Conservation (phyloP, 345 rosid genomes). For the Aegle marmelos region DNA sequence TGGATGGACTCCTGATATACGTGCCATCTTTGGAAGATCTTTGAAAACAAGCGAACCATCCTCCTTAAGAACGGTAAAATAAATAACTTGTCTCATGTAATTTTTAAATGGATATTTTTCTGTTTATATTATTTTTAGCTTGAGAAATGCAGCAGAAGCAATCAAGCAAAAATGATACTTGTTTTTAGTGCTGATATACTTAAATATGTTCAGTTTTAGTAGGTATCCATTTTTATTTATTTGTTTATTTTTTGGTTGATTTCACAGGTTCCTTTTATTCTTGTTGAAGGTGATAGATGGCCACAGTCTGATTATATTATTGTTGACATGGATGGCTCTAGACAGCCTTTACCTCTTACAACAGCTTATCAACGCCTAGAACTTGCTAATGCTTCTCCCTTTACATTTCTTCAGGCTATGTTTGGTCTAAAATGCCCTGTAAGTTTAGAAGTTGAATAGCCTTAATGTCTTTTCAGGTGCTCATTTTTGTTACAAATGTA, state of each 20-base stretch:
- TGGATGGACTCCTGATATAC: constrained; percentile 62
- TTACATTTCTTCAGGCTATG: constrained; percentile 80
- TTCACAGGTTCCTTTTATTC: constrained; percentile 81
- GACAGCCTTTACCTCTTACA: constrained; percentile 74
- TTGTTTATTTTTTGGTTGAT: not conserved
- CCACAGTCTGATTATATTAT: constrained; percentile 42
- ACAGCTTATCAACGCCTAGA: constrained; percentile 74
- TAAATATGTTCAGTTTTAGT: not conserved
- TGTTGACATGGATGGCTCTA: constrained; percentile 77
- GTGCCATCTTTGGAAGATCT: constrained; percentile 65
- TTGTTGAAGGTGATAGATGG: constrained; percentile 54
- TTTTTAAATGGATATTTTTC: not conserved
- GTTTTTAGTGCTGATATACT: not conserved
- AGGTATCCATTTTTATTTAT: not conserved
- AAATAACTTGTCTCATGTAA: not conserved
- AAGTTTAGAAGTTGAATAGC: constrained; percentile 27
- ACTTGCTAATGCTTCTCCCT: constrained; percentile 72
- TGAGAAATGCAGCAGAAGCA: not conserved
- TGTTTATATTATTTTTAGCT: not conserved
- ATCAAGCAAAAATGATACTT: not conserved
- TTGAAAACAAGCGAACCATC: constrained; percentile 61
- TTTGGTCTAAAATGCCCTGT: constrained; percentile 74
- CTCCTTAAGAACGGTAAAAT: constrained; percentile 56
- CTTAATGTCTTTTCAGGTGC: not conserved
- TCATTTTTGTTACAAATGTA: not conserved